Conservation (phyloP, 108 stramenopile genomes). For the Pseudonitzschia multiseries region DNA sequence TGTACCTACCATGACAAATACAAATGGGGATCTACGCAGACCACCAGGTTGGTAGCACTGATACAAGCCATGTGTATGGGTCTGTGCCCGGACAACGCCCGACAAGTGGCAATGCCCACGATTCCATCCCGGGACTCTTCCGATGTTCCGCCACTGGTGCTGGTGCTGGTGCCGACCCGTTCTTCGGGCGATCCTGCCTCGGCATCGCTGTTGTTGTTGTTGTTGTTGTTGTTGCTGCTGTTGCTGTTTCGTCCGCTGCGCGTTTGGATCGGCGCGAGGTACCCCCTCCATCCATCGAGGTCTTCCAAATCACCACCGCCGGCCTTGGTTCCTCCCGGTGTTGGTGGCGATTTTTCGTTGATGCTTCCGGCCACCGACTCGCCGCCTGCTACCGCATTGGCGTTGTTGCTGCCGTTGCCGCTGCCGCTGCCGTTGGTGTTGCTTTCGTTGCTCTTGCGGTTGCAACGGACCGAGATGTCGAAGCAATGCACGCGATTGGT, state of each 20-base stretch:
- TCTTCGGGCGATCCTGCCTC: slow-evolving; percentile 21
- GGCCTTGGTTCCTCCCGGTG: no score
- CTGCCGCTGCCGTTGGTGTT: slow-evolving; percentile 37
- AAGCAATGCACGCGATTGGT: slow-evolving; percentile 71
- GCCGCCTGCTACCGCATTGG: neutral
- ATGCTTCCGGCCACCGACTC: neutral
- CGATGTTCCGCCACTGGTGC: neutral
- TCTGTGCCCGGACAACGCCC: slow-evolving; percentile 29
- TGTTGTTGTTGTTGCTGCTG: no score
- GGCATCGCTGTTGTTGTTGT: neutral
- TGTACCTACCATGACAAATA: slow-evolving; percentile 46
- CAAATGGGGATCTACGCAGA: slow-evolving; percentile 58
- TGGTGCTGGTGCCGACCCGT: slow-evolving; percentile 27
- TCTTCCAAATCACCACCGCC: slow-evolving; percentile 49
- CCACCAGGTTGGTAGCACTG: slow-evolving; percentile 26
- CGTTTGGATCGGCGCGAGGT: slow-evolving; percentile 62
- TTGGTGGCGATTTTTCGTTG: neutral
- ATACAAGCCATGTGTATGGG: slow-evolving; percentile 51
- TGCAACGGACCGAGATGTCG: slow-evolving; percentile 78
- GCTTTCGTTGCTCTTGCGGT: neutral
- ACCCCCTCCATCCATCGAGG: slow-evolving; percentile 87
- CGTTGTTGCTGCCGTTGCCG: neutral
- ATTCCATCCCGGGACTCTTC: slow-evolving; percentile 28
- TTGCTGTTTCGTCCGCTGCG: no score
- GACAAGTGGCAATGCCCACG: slow-evolving; percentile 38